These are phyloP conservation scores for Coprinopsis cinerea DNA, from an alignment of 768 basidiomycete species.

Conservation along the genomic window DNA sequence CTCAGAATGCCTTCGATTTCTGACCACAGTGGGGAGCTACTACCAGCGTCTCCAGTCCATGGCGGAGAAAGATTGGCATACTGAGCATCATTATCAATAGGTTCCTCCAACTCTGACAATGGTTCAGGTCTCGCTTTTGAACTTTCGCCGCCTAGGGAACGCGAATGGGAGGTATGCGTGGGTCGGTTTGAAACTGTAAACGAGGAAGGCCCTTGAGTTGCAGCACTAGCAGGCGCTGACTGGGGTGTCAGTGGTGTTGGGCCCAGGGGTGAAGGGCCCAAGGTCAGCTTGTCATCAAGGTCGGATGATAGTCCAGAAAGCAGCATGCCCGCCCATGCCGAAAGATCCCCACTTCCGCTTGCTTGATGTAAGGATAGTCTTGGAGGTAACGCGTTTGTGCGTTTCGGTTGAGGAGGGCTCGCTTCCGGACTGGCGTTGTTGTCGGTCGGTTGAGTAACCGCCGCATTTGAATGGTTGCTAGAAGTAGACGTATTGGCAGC, in stretches of 20 bases:
- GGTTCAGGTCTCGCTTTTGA: background rate
- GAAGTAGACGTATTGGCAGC: too few relatives aligned
- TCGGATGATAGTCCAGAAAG: slow-evolving; percentile 44
- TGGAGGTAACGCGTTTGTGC: background rate
- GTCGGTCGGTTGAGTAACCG: background rate
- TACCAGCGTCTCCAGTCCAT: slow-evolving; percentile 5
- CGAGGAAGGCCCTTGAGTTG: background rate
- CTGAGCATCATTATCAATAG: slow-evolving; percentile 1
- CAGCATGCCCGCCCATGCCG: slow-evolving; percentile 49
- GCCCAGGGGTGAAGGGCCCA: too few relatives aligned
- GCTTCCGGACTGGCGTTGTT: background rate
- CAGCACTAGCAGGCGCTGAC: slow-evolving; percentile 4
- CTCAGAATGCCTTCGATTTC: slow-evolving; percentile 20
- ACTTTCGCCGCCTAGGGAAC: background rate
- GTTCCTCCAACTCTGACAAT: background rate
- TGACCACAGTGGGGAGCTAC: slow-evolving; percentile 14
- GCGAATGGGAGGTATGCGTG: too few relatives aligned
- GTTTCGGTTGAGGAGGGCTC: background rate
- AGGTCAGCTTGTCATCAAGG: slow-evolving; percentile 11
- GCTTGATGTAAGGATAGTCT: slow-evolving; percentile 31
- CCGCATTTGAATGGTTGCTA: background rate
- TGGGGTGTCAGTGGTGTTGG: background rate
- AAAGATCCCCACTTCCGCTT: slow-evolving; percentile 38
- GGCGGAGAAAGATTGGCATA: slow-evolving; percentile 7
- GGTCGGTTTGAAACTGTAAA: too few relatives aligned